Evolutionary conservation across 805 yeast species (phyloP).

Genomic region (Debaryomyces tyrocola): DNA sequence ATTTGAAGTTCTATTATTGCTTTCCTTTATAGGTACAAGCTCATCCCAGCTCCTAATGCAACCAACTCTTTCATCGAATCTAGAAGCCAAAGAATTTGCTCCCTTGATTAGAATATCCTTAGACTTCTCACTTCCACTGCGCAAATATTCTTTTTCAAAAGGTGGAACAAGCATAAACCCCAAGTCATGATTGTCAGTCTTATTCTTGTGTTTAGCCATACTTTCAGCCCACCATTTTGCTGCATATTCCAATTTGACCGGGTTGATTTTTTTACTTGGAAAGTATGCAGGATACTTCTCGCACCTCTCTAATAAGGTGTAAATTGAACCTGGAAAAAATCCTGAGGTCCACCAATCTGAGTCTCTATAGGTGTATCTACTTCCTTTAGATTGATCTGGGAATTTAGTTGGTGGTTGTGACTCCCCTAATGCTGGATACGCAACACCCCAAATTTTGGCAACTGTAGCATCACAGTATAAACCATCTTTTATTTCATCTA

Average conservation of each 20-base stretch:
- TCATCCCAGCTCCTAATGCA: conserved; percentile 26
- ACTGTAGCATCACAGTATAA: conserved; percentile 10
- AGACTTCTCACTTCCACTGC: conserved; percentile 13
- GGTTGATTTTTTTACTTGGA: conserved; percentile 5
- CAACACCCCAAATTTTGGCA: conserved; percentile 15
- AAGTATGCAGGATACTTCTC: conserved; percentile 10
- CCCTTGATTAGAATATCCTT: conserved; percentile 18
- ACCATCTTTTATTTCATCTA: conserved; percentile 2
- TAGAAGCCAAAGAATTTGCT: conserved; percentile 22
- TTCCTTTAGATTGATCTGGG: conserved; percentile 10
- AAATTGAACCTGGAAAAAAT: conserved; percentile 13
- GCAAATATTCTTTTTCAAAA: conserved; percentile 19
- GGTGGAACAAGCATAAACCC: conserved; percentile 26
- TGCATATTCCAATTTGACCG: conserved; percentile 11
- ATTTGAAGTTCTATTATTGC: neutral
- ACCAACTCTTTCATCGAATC: conserved; percentile 20
- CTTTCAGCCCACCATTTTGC: conserved; percentile 15
- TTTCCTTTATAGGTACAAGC: neutral
- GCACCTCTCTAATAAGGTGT: conserved; percentile 8
- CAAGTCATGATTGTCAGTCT: conserved; percentile 22
- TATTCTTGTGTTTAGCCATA: conserved; percentile 1
- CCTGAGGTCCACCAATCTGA: conserved; percentile 14
- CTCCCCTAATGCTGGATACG: conserved; percentile 4
- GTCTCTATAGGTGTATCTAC: conserved; percentile 8
- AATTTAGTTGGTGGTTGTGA: conserved; percentile 7